Evolutionary conservation across 805 yeast species (phyloP).

Genomic region (Schwanniomyces occidentalis): DNA sequence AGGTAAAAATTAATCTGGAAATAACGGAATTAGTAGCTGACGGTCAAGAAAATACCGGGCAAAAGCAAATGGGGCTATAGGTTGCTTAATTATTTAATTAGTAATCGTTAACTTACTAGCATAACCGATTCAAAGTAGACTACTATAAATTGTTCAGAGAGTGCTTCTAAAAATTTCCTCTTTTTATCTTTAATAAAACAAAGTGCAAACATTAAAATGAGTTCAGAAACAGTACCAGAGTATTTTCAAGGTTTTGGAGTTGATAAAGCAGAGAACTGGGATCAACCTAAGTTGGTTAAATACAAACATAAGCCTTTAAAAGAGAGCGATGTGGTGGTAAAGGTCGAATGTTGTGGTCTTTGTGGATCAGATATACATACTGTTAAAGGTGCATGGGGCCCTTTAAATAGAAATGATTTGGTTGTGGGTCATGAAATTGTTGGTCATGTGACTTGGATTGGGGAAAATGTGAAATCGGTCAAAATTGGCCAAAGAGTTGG

Average conservation of each 20-base stretch:
- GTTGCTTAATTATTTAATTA: too few relatives aligned
- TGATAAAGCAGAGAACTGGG: conserved; percentile 29
- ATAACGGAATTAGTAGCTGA: too few relatives aligned
- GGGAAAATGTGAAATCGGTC: conserved; percentile 50
- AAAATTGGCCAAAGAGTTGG: conserved; percentile 78
- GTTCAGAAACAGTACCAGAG: too few relatives aligned
- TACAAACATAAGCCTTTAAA: conserved; percentile 26
- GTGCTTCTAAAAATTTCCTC: too few relatives aligned
- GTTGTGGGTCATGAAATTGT: conserved; percentile 67
- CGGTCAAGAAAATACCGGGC: too few relatives aligned
- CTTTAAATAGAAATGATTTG: conserved; percentile 31
- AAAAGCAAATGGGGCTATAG: too few relatives aligned
- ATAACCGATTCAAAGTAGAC: too few relatives aligned
- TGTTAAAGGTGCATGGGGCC: conserved; percentile 54
- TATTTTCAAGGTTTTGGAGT: conserved; percentile 35
- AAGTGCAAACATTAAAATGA: too few relatives aligned
- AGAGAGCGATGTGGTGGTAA: conserved; percentile 52
- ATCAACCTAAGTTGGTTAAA: conserved; percentile 31
- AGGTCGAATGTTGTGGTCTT: conserved; percentile 62
- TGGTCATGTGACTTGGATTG: conserved; percentile 60
- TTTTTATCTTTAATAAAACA: too few relatives aligned
- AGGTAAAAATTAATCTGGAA: too few relatives aligned
- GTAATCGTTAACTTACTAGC: too few relatives aligned
- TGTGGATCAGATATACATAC: conserved; percentile 66
- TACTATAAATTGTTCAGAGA: too few relatives aligned